These are phyloP conservation scores for Murraya koenigii DNA, from an alignment of 345 rosid genomes.

Conservation along the genomic window DNA sequence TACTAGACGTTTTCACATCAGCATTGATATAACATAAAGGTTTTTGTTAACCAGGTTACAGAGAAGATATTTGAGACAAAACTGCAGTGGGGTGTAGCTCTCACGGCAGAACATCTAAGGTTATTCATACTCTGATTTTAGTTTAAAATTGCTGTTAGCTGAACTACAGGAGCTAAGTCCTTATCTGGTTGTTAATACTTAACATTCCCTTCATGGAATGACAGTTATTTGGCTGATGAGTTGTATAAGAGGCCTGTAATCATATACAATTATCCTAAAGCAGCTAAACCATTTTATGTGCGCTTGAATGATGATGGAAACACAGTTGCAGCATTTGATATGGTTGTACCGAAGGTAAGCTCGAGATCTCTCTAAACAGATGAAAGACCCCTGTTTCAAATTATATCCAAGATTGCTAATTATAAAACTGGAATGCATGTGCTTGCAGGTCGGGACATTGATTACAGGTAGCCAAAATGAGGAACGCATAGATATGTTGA, in stretches of 20 bases:
- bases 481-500: conserved; percentile 55
- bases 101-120: conserved; percentile 82
- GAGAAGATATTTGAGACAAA: conserved; percentile 50
- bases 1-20: background rate
- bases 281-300: conserved; percentile 55
- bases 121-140: conserved; percentile 24
- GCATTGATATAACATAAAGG: background rate
- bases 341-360: conserved; percentile 79
- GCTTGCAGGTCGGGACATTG: conserved; percentile 63
- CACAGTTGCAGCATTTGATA: conserved; percentile 90
- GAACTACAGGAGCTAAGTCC: background rate
- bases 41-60: conserved; percentile 35
- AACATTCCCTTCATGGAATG: conserved; percentile 13
- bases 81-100: conserved; percentile 58
- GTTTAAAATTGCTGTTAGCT: background rate
- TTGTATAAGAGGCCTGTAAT: conserved; percentile 57
- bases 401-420: background rate
- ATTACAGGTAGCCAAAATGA: conserved; percentile 82
- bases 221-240: conserved; percentile 75
- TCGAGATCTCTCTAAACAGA: background rate
- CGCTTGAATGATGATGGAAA: conserved; percentile 67
- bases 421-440: conserved; percentile 2
- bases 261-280: conserved; percentile 64
- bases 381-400: background rate
- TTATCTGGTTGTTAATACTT: background rate